Evolutionary conservation across 352 stramenopile species (phyloP).

Genomic region (Blastocystis sp.): DNA sequence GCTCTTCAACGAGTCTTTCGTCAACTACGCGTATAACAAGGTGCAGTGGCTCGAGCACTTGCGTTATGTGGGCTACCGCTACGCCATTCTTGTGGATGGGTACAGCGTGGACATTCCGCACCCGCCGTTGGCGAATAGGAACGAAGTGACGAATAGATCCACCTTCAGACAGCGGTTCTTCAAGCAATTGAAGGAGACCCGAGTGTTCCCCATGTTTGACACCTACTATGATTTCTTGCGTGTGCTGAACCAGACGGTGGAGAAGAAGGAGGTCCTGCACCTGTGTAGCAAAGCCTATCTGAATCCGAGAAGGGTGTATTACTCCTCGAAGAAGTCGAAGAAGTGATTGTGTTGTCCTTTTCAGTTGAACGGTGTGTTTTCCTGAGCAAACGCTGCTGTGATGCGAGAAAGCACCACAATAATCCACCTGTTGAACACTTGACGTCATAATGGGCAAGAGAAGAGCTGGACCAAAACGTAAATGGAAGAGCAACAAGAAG

Average conservation of each 20-base stretch:
- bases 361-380: background rate
- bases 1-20: slow-evolving; percentile 65
- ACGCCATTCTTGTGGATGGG: slow-evolving; percentile 22
- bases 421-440: too few species aligned
- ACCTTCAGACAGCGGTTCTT: slow-evolving; percentile 43
- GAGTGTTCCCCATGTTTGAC: slow-evolving; percentile 47
- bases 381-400: too few species aligned
- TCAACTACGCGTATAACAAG: slow-evolving; percentile 65
- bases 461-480: slow-evolving; percentile 22
- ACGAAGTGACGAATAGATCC: slow-evolving; percentile 23
- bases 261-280: slow-evolving; percentile 37
- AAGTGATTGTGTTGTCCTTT: background rate
- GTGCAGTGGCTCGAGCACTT: slow-evolving; percentile 67
- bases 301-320: slow-evolving; percentile 25
- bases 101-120: slow-evolving; percentile 70
- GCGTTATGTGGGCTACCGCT: slow-evolving; percentile 54
- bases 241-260: slow-evolving; percentile 23
- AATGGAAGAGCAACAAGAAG: slow-evolving; percentile 65
- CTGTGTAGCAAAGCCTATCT: slow-evolving; percentile 12
- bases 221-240: slow-evolving; percentile 44
- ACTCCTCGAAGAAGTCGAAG: background rate
- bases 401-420: slow-evolving; percentile 19
- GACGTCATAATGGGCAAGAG: slow-evolving; percentile 20
- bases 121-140: slow-evolving; percentile 1
- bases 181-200: slow-evolving; percentile 9